Evolutionary conservation across 2,329 filamentous ascomycete species (phyloP), one percentile per base, ranked within the genome.

Genomic region (Ceratocystis colombiana): DNA sequence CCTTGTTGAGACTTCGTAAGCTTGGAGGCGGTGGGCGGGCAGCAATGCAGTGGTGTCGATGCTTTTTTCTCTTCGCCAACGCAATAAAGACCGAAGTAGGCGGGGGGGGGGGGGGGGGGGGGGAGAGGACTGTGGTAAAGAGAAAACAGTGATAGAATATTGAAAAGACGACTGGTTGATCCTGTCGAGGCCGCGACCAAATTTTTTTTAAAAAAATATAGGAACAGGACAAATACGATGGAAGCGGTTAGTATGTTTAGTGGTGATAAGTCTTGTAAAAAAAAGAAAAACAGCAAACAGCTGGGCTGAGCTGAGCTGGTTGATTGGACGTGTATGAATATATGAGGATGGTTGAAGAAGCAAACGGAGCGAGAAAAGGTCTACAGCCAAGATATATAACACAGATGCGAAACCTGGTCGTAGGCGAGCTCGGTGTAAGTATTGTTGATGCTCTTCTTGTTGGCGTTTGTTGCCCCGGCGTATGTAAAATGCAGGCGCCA

Each of bases 21-120:
- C 53, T 28, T 15, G 53, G 53, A 57, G 53, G 53, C 53, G 53
- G 53, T 57, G 53, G 53, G 6, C 53, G 53, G 53, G 53, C 53
- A 57, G 53, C 53, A 57, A 57, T 57, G 53, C 53, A 57, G 53
- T 57, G 7, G 22, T 57, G 53, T 57, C 28, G 53, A 33, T 33
- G 53, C 28, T 57, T 57, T 57, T 33, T 50, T 57, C 28, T 57
- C 30, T 57, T 57, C 22, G 53, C 53, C 53, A 57, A 25, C 53
- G 20, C 53, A 57, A 30, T 33, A 33, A 57, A 22, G 22, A 25
- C 15, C 28, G 12, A 57, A 17, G 28, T 20, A 15, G 50, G 50
- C 20, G 50, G 1, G 6, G 53, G 53, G 28, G 15, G 22, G 1
- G 6, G 53, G 53, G 28, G 15, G 22, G 50, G 50, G 5, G 10